Evolutionary conservation across 2,329 filamentous ascomycete genomes (phyloP).

Genomic region (Alternaria tenuissima): DNA sequence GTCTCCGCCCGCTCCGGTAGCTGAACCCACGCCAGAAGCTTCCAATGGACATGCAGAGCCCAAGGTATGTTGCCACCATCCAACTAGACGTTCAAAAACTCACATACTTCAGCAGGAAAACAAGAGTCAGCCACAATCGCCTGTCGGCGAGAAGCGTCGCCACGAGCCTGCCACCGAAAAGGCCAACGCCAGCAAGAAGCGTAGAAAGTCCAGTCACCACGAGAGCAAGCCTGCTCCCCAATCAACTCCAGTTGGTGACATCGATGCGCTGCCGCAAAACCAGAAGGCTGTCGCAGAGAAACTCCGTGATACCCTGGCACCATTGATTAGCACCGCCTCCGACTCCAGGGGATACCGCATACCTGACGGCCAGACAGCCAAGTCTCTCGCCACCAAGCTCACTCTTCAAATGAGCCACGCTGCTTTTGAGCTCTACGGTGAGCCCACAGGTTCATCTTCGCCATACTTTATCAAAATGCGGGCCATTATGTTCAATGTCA

Average conservation of each 20-base stretch:
- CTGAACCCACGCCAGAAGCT: conserved; percentile 22
- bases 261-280: conserved; percentile 63
- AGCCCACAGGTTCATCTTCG: conserved; percentile 53
- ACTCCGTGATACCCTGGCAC: conserved; percentile 73
- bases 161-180: conserved; percentile 45
- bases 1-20: conserved; percentile 22
- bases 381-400: conserved; percentile 72
- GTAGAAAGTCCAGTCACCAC: conserved; percentile 48
- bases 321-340: conserved; percentile 71
- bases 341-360: conserved; percentile 71
- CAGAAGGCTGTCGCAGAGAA: conserved; percentile 75
- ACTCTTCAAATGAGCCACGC: conserved; percentile 82
- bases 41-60: conserved; percentile 36
- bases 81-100: conserved; percentile 10
- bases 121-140: conserved; percentile 46
- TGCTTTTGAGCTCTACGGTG: conserved; percentile 64
- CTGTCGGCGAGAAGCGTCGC: conserved; percentile 48
- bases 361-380: conserved; percentile 69
- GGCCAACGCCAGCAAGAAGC: conserved; percentile 44
- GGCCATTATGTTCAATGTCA: conserved; percentile 83
- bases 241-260: conserved; percentile 22
- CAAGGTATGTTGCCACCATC: conserved; percentile 27
- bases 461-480: conserved; percentile 72
- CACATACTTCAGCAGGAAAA: conserved; percentile 26
- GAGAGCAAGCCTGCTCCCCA: conserved; percentile 33